phyloP scores from a whole-genome alignment of 805 yeast genomes.

The Barnettozyma wickerhamii region DNA sequence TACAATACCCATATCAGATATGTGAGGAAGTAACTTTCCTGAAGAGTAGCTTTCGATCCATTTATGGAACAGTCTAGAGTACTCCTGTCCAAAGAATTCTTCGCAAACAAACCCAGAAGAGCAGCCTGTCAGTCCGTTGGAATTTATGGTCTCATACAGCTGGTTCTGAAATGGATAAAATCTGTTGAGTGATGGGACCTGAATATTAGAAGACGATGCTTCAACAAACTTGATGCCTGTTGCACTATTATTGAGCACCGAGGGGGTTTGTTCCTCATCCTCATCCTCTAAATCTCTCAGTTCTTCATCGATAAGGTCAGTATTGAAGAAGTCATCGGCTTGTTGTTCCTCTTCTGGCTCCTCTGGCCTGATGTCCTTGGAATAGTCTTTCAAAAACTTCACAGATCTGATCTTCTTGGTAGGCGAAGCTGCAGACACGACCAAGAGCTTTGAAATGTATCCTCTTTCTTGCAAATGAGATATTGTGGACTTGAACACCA shows the following conservation, averaged over 20 bases:
- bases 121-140: slow-evolving; percentile 45
- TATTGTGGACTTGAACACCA: slow-evolving; percentile 46
- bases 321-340: slow-evolving; percentile 25
- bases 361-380: slow-evolving; percentile 25
- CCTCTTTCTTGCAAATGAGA: slow-evolving; percentile 41
- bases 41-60: slow-evolving; percentile 43
- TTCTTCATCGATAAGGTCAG: slow-evolving; percentile 27
- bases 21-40: slow-evolving; percentile 28
- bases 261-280: slow-evolving; percentile 12
- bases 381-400: slow-evolving; percentile 38
- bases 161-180: slow-evolving; percentile 66
- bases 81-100: slow-evolving; percentile 50
- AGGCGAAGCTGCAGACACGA: slow-evolving; percentile 41
- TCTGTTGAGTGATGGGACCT: slow-evolving; percentile 36
- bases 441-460: slow-evolving; percentile 47
- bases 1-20: slow-evolving; percentile 36
- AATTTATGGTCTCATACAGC: slow-evolving; percentile 43
- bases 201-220: slow-evolving; percentile 8
- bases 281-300: slow-evolving; percentile 20
- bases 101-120: slow-evolving; percentile 53
- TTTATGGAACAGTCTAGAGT: slow-evolving; percentile 46
- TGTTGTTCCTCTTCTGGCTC: slow-evolving; percentile 27
- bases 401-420: slow-evolving; percentile 45
- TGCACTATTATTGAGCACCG: slow-evolving; percentile 11
- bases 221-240: slow-evolving; percentile 17